Conservation (phyloP, 1,284 basidiomycete genomes). For the Gymnopus androsaceus region DNA sequence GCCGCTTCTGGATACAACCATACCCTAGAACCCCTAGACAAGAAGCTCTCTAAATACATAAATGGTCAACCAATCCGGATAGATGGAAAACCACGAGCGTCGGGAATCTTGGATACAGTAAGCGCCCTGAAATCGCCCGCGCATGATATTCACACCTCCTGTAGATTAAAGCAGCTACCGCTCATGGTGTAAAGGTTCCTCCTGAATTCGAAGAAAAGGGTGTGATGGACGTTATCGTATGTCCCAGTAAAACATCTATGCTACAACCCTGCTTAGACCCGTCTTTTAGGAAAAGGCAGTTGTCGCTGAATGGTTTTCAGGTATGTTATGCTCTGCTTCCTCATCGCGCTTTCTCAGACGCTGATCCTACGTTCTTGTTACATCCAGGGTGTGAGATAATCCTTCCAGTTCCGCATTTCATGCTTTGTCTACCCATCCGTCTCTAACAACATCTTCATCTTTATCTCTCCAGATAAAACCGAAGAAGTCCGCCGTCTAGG, state of each 20-base stretch:
- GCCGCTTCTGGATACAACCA: conserved; percentile 69
- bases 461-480: conserved; percentile 60
- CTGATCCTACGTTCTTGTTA: neutral
- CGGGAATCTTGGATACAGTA: conserved; percentile 80
- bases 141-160: neutral
- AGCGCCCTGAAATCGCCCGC: conserved; percentile 21
- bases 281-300: conserved; percentile 79
- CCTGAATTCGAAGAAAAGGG: conserved; percentile 66
- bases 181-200: conserved; percentile 71
- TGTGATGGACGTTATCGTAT: conserved; percentile 60
- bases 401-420: conserved; percentile 3
- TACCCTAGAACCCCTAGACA: conserved; percentile 64
- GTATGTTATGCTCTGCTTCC: conserved; percentile 28
- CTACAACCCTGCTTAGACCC: conserved; percentile 6
- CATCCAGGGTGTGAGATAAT: conserved; percentile 16
- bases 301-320: conserved; percentile 79
- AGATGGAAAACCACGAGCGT: conserved; percentile 76
- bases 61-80: conserved; percentile 70
- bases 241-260: conserved; percentile 24
- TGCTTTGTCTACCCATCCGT: conserved; percentile 10
- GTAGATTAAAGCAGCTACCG: conserved; percentile 66
- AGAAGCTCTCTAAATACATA: conserved; percentile 67
- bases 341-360: neutral
- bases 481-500: conserved; percentile 76
- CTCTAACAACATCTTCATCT: neutral